phyloP scores from a whole-genome alignment of 371 early-diverging fungal genomes.

The Mortierella sp. region DNA sequence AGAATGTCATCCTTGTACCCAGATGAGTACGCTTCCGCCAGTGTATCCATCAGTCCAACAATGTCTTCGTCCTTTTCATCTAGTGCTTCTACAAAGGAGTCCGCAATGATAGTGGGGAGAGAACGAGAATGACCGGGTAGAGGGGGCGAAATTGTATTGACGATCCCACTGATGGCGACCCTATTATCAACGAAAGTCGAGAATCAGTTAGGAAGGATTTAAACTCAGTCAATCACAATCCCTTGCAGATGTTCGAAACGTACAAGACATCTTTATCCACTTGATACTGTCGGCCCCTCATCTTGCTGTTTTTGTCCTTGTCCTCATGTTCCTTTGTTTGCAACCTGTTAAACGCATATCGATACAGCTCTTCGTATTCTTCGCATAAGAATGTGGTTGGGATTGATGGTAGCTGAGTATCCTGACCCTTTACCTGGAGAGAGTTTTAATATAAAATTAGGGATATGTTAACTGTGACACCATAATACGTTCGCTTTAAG shows the following conservation, averaged over 20 bases:
- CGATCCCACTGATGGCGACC: constrained; percentile 17
- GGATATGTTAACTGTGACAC: constrained; percentile 1
- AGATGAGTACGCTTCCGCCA: constrained; percentile 13
- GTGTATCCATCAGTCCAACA: constrained; percentile 9
- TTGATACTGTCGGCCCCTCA: constrained; percentile 8
- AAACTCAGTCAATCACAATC: no score
- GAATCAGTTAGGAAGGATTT: no score
- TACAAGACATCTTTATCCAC: constrained; percentile 26
- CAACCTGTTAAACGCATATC: constrained; percentile 2
- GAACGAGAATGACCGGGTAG: constrained; percentile 10
- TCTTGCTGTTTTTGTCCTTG: constrained; percentile 2
- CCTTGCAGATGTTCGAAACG: constrained; percentile 5
- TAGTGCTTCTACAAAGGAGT: constrained; percentile 8
- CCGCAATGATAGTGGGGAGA: neutral
- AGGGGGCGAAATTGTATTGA: constrained; percentile 20
- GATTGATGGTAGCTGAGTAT: constrained; percentile 15
- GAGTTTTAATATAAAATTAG: constrained; percentile 5
- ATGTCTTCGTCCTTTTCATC: constrained; percentile 7
- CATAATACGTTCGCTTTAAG: neutral
- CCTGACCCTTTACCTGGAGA: constrained; percentile 13
- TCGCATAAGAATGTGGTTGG: constrained; percentile 11
- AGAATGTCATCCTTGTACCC: constrained; percentile 13
- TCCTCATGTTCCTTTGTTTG: constrained; percentile 2
- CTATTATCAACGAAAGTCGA: constrained; percentile 17
- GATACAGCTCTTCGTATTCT: constrained; percentile 19